These are phyloP conservation scores for Clohesyomyces aquaticus DNA, from an alignment of 495 filamentous ascomycete genomes.

Conservation along the genomic window DNA sequence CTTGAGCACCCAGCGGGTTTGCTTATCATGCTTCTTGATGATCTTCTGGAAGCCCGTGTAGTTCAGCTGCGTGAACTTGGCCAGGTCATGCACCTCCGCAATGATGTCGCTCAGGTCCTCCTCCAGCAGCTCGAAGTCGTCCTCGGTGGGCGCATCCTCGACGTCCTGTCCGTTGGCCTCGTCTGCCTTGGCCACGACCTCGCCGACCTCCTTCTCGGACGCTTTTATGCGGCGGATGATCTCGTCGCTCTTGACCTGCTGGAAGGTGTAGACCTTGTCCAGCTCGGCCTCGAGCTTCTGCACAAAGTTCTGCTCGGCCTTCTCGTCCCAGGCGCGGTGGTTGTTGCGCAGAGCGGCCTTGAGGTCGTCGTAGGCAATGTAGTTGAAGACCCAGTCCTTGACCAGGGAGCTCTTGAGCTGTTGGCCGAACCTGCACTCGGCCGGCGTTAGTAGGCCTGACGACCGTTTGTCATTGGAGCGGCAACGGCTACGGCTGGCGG, in stretches of 20 bases:
- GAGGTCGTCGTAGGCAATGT: constrained; percentile 94
- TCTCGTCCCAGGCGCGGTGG: constrained; percentile 79
- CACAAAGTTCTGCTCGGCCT: constrained; percentile 90
- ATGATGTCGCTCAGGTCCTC: constrained; percentile 97
- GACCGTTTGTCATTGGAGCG: constrained; percentile 18
- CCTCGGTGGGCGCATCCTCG: constrained; percentile 69
- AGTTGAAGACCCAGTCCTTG: constrained; percentile 94
- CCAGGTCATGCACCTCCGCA: constrained; percentile 96
- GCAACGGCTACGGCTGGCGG: not conserved
- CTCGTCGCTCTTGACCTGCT: constrained; percentile 92
- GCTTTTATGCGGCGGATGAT: constrained; percentile 86
- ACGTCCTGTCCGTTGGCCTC: constrained; percentile 33
- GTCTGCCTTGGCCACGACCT: constrained; percentile 72
- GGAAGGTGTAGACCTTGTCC: constrained; percentile 95
- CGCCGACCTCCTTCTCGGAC: constrained; percentile 84
- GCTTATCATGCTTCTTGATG: constrained; percentile 99
- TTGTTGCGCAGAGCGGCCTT: constrained; percentile 74
- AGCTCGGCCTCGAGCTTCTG: constrained; percentile 83
- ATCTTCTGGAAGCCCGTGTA: constrained; percentile 99
- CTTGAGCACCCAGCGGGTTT: constrained; percentile 89
- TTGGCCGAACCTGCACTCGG: constrained; percentile 79
- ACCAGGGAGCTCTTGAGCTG: constrained; percentile 92
- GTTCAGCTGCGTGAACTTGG: constrained; percentile 97
- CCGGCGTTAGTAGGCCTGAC: constrained; percentile 19
- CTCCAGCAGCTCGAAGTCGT: constrained; percentile 92